Conservation (phyloP, 805 yeast genomes). For the Ogataea sp. region DNA sequence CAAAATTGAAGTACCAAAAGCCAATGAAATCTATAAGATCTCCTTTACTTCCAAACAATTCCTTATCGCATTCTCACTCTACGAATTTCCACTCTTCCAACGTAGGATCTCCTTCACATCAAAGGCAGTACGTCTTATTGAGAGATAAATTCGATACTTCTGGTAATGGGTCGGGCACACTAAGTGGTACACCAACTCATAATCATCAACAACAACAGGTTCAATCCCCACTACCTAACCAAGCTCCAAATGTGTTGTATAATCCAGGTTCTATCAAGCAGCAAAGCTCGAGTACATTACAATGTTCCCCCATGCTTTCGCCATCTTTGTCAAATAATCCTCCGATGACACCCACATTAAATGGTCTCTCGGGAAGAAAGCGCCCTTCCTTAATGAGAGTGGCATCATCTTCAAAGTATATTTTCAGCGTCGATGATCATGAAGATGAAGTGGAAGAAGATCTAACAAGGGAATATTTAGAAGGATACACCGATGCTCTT, state of each 20-base stretch:
- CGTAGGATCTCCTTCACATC: slow-evolving; percentile 19
- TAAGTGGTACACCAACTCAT: background rate
- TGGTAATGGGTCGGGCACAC: too few species aligned
- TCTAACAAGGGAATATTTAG: slow-evolving; percentile 51
- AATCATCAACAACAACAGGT: background rate
- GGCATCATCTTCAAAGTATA: slow-evolving; percentile 24
- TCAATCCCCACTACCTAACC: background rate
- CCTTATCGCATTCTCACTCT: slow-evolving; percentile 6
- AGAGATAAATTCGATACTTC: slow-evolving; percentile 16
- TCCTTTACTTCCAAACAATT: slow-evolving; percentile 9
- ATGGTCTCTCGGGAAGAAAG: background rate
- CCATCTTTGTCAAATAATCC: background rate
- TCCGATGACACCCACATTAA: background rate
- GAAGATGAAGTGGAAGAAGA: slow-evolving; percentile 62
- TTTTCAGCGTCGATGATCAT: slow-evolving; percentile 80
- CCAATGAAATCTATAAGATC: slow-evolving; percentile 11
- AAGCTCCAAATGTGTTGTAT: background rate
- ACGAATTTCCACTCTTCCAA: slow-evolving; percentile 1
- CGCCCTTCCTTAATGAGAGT: slow-evolving; percentile 18
- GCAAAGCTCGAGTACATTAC: too few species aligned
- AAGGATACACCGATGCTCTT: slow-evolving; percentile 68
- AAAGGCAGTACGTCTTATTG: slow-evolving; percentile 22
- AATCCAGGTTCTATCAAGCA: too few species aligned
- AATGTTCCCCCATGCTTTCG: background rate
- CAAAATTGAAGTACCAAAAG: slow-evolving; percentile 7